These are phyloP conservation scores for Tinospora cordifolia DNA, from an alignment of 164 flowering plant species.

Conservation along the genomic window DNA sequence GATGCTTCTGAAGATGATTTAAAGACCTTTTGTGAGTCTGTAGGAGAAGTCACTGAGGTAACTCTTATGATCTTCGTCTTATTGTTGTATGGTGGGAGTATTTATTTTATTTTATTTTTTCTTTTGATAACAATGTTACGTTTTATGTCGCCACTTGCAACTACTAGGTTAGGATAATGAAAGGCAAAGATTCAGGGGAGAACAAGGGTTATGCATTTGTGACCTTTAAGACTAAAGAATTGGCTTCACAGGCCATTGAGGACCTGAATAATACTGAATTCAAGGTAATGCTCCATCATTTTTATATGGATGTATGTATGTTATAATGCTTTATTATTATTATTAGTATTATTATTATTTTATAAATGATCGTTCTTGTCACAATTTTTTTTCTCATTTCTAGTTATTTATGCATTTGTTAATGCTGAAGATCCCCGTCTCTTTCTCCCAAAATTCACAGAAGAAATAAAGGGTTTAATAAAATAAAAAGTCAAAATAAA, in stretches of 20 bases:
- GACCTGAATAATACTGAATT: slow-evolving; percentile 54
- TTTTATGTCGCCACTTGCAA: slow-evolving; percentile 4
- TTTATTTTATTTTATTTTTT: not conserved
- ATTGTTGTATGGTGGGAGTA: not conserved
- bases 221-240: slow-evolving; percentile 57
- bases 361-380: too few species aligned
- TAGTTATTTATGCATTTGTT: too few species aligned
- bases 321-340: not conserved
- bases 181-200: slow-evolving; percentile 60
- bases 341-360: too few species aligned
- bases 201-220: slow-evolving; percentile 89
- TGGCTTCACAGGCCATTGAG: slow-evolving; percentile 73
- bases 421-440: too few species aligned
- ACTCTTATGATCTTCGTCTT: not conserved
- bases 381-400: too few species aligned
- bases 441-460: too few species aligned
- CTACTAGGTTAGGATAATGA: slow-evolving; percentile 69
- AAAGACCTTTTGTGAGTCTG: slow-evolving; percentile 49
- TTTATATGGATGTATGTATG: not conserved
- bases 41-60: slow-evolving; percentile 87
- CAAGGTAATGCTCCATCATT: slow-evolving; percentile 39
- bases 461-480: too few species aligned
- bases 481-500: too few species aligned
- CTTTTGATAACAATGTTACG: slow-evolving; percentile 1
- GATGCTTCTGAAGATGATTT: slow-evolving; percentile 66